Percentiles rank a stretch among this genome's conserved stretches.
phyloP scores from a whole-genome alignment of 2,329 filamentous ascomycete genomes.

The Pyrenophora graminea region DNA sequence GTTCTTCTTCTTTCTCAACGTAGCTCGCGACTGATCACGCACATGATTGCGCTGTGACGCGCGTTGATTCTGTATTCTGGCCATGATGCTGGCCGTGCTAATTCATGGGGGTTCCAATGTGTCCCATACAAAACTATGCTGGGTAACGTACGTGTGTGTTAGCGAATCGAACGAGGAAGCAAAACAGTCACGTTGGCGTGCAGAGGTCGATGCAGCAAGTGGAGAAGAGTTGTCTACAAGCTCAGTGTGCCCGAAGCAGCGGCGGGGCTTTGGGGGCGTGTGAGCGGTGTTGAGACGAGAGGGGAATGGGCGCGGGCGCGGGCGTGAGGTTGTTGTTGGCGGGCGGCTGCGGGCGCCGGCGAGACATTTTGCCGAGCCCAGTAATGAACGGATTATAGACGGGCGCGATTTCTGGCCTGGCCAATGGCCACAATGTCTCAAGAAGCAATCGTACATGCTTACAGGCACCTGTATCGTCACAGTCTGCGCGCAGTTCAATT shows the following conservation, averaged over 20 bases:
- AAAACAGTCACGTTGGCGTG: slow-evolving; percentile 6
- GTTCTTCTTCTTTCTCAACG: slow-evolving; percentile 35
- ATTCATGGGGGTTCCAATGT: slow-evolving; percentile 18
- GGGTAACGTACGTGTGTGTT: slow-evolving; percentile 9
- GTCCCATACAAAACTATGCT: slow-evolving; percentile 2
- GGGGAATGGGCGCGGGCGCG: slow-evolving; percentile 4
- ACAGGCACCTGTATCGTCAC: slow-evolving; percentile 70
- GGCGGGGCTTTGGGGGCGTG: slow-evolving; percentile 19
- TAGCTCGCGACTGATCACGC: slow-evolving; percentile 30
- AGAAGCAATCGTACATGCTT: slow-evolving; percentile 63
- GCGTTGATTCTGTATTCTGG: slow-evolving; percentile 33
- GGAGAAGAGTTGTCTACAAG: slow-evolving; percentile 20
- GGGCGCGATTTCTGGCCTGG: neutral
- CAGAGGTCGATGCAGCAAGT: slow-evolving; percentile 3
- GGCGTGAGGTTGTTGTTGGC: slow-evolving; percentile 3
- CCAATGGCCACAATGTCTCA: slow-evolving; percentile 29
- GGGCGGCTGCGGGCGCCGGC: slow-evolving; percentile 11
- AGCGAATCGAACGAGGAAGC: slow-evolving; percentile 21
- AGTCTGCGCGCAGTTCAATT: slow-evolving; percentile 73
- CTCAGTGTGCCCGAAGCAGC: slow-evolving; percentile 26
- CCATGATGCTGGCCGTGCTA: slow-evolving; percentile 25
- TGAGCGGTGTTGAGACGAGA: slow-evolving; percentile 14
- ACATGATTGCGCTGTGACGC: slow-evolving; percentile 21
- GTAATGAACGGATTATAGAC: slow-evolving; percentile 1
- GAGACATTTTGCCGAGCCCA: slow-evolving; percentile 20